These are phyloP conservation scores for Wickerhamomyces mucosus DNA, from an alignment of 805 yeast genomes.

Conservation along the genomic window DNA sequence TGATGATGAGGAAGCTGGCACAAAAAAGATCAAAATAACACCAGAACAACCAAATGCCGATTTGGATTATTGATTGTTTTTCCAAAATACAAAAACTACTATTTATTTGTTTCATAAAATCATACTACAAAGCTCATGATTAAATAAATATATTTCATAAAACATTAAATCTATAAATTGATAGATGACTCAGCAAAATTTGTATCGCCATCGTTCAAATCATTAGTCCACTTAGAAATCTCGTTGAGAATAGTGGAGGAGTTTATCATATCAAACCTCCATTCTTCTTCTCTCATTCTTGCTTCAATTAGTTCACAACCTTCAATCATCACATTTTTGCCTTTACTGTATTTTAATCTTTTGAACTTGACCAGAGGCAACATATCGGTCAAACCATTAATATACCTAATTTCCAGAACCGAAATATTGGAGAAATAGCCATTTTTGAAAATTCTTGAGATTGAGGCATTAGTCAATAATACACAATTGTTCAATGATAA, in stretches of 20 bases:
- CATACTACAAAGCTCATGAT: too few relatives aligned
- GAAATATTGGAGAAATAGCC: conserved; percentile 49
- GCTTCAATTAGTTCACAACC: conserved; percentile 64
- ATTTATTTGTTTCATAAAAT: neutral
- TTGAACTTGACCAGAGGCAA: conserved; percentile 63
- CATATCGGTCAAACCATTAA: conserved; percentile 46
- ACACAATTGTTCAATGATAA: conserved; percentile 71
- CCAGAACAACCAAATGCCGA: conserved; percentile 2
- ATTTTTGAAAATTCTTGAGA: conserved; percentile 36
- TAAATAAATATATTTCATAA: too few relatives aligned
- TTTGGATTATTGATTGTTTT: neutral
- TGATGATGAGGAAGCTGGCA: conserved; percentile 3
- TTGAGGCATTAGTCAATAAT: conserved; percentile 43
- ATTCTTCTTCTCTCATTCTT: conserved; percentile 52
- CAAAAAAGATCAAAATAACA: conserved; percentile 1
- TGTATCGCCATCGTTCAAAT: conserved; percentile 32
- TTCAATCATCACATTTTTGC: conserved; percentile 48
- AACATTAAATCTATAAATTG: neutral
- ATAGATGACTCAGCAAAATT: too few relatives aligned
- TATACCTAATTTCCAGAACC: conserved; percentile 70
- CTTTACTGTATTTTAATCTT: conserved; percentile 23
- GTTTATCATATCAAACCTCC: conserved; percentile 43
- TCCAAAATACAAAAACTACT: neutral
- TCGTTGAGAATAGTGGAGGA: conserved; percentile 54
- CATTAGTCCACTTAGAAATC: conserved; percentile 54